Evolutionary conservation across 352 stramenopile species (phyloP).

Genomic region (Peronosclerospora sorghi): DNA sequence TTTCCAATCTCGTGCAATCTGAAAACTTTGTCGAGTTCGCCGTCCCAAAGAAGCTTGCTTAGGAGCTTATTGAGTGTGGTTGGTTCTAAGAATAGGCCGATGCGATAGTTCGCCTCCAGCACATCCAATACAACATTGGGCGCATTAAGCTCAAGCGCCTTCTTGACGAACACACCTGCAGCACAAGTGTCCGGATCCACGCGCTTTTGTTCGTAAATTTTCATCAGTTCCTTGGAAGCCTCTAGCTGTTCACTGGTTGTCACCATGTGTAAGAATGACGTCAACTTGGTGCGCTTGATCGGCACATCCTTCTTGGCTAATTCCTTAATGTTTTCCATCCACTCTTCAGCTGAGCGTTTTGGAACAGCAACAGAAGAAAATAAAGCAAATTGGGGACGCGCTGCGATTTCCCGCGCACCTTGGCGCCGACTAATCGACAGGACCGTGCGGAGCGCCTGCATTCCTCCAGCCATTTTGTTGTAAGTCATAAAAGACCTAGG

Average conservation of each 20-base stretch:
- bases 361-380: constrained; percentile 14
- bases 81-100: constrained; percentile 69
- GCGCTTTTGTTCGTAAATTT: constrained; percentile 81
- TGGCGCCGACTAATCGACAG: constrained; percentile 43
- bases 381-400: constrained; percentile 24
- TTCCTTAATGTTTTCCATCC: constrained; percentile 72
- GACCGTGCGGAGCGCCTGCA: constrained; percentile 62
- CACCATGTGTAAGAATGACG: constrained; percentile 75
- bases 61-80: constrained; percentile 76
- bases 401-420: constrained; percentile 21
- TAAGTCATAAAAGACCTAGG: neutral
- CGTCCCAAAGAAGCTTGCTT: constrained; percentile 73
- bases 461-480: constrained; percentile 18
- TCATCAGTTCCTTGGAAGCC: constrained; percentile 78
- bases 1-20: constrained; percentile 64
- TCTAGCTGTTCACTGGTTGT: constrained; percentile 72
- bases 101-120: constrained; percentile 73
- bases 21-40: constrained; percentile 71
- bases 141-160: constrained; percentile 66
- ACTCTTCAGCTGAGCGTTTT: constrained; percentile 51
- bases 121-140: constrained; percentile 67
- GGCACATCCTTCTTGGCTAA: constrained; percentile 61
- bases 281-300: constrained; percentile 78
- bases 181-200: constrained; percentile 69
- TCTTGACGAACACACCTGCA: constrained; percentile 73